Evolutionary conservation across 2,329 filamentous ascomycete species (phyloP).

Genomic region (Aspergillus costaricaensis): DNA sequence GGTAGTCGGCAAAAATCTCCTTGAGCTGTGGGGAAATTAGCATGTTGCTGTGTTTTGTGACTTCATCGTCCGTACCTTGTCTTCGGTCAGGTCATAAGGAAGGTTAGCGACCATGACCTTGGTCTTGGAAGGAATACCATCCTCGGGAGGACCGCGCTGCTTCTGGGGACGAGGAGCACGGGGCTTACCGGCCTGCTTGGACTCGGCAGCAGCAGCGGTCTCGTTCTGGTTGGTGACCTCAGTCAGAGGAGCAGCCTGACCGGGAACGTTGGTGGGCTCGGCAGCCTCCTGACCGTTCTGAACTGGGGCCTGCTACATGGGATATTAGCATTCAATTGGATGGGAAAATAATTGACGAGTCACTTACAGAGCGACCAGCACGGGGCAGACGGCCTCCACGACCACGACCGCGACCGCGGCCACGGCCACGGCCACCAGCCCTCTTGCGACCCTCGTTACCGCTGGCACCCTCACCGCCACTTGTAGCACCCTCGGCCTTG

Average conservation of each 20-base stretch:
- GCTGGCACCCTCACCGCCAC: constrained; percentile 71
- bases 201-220: constrained; percentile 44
- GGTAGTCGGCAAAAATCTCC: constrained; percentile 92
- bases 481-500: constrained; percentile 69
- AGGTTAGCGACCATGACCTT: constrained; percentile 99
- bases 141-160: constrained; percentile 93
- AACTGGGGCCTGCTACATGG: constrained; percentile 20
- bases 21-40: constrained; percentile 69
- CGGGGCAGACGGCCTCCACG: constrained; percentile 69
- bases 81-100: constrained; percentile 95
- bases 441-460: constrained; percentile 65
- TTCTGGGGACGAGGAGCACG: constrained; percentile 61
- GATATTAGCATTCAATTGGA: background rate
- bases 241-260: constrained; percentile 22
- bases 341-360: background rate
- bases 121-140: constrained; percentile 97
- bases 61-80: constrained; percentile 68
- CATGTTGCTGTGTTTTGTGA: constrained; percentile 4
- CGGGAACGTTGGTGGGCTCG: constrained; percentile 25
- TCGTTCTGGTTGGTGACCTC: constrained; percentile 26
- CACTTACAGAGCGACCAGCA: constrained; percentile 59
- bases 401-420: constrained; percentile 65
- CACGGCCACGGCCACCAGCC: constrained; percentile 63
- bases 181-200: constrained; percentile 40
- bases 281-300: constrained; percentile 30